phyloP scores from a whole-genome alignment of 2,329 filamentous ascomycete genomes.

The Diaporthe longicolla region DNA sequence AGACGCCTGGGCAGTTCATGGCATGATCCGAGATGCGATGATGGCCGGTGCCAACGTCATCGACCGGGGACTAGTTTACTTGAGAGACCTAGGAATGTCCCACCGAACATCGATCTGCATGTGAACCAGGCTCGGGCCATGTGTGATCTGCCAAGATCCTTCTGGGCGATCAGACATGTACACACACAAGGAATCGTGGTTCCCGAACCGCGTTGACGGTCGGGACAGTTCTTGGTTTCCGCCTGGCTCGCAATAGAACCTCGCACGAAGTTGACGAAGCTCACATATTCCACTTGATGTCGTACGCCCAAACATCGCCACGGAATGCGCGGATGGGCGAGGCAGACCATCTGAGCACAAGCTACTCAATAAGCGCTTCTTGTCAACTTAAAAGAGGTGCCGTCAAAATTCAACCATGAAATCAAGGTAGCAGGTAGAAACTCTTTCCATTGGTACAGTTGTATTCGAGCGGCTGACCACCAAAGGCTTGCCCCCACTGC shows the following conservation, averaged over 20 bases:
- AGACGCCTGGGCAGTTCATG: not conserved
- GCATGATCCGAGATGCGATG: conserved; percentile 21
- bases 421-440: not conserved
- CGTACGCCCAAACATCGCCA: not conserved
- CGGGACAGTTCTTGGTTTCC: not conserved
- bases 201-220: conserved; percentile 10
- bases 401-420: not conserved
- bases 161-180: conserved; percentile 4
- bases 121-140: not conserved
- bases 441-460: not conserved
- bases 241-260: too few relatives aligned
- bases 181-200: not conserved
- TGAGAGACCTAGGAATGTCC: not conserved
- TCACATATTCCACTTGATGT: too few relatives aligned
- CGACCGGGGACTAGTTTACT: not conserved
- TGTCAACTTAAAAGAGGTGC: not conserved
- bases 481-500: not conserved
- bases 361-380: not conserved
- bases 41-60: conserved; percentile 29
- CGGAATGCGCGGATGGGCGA: not conserved
- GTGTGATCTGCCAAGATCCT: conserved; percentile 26
- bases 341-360: not conserved
- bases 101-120: conserved; percentile 7
- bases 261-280: too few relatives aligned
- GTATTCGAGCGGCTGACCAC: conserved; percentile 3